A percentile compares a stretch with the other conserved stretches of the same genome.
These are phyloP conservation scores for Pseudogymnoascus sp. DNA, from an alignment of 2,329 filamentous ascomycete species.

Conservation along the genomic window DNA sequence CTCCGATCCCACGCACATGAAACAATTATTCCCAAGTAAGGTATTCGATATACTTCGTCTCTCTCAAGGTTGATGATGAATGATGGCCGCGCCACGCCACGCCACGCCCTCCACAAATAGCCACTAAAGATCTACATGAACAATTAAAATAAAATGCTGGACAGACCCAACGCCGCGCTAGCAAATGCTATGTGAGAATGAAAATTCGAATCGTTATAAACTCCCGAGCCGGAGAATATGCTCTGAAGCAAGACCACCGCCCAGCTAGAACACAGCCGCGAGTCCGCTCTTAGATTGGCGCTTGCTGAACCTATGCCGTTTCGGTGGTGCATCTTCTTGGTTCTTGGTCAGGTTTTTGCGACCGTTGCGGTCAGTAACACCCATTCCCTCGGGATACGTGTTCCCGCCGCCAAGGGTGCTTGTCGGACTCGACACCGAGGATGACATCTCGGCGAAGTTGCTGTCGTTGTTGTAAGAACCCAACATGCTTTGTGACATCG, in stretches of 20 bases:
- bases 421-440: slow-evolving; percentile 62
- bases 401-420: slow-evolving; percentile 60
- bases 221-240: not conserved
- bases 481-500: slow-evolving; percentile 60
- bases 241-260: not conserved
- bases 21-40: slow-evolving; percentile 5
- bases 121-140: slow-evolving; percentile 7
- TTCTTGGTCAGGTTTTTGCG: slow-evolving; percentile 52
- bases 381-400: slow-evolving; percentile 33
- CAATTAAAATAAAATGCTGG: slow-evolving; percentile 6
- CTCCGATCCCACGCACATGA: not conserved
- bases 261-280: slow-evolving; percentile 67
- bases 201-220: not conserved
- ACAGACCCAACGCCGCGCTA: slow-evolving; percentile 5
- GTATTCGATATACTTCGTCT: slow-evolving; percentile 6
- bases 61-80: slow-evolving; percentile 3
- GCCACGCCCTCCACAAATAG: not conserved
- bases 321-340: slow-evolving; percentile 38
- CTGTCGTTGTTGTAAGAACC: slow-evolving; percentile 60
- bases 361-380: slow-evolving; percentile 43
- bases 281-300: slow-evolving; percentile 91
- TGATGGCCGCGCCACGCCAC: not conserved
- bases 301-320: slow-evolving; percentile 72
- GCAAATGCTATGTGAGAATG: slow-evolving; percentile 10
- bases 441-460: slow-evolving; percentile 59